Percentiles rank a stretch among this genome's conserved stretches.
phyloP scores from a whole-genome alignment of 352 stramenopile genomes.

The Pythium guiyangense region DNA sequence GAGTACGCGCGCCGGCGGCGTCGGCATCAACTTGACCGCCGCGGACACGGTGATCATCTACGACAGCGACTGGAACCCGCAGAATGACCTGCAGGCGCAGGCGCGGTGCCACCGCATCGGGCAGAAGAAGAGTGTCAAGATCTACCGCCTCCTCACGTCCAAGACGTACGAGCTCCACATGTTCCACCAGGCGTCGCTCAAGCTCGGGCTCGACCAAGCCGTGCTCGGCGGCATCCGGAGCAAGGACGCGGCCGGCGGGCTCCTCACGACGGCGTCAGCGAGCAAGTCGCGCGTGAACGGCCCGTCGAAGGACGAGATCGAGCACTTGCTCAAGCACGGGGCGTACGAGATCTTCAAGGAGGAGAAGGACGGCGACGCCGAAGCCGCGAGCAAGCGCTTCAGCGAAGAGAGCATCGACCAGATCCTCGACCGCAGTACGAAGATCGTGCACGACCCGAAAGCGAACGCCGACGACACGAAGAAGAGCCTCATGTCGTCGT shows the following conservation, averaged over 20 bases:
- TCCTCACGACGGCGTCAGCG: slow-evolving; percentile 16
- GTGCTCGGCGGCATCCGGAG: slow-evolving; percentile 87
- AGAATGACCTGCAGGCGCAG: slow-evolving; percentile 92
- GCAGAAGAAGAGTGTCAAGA: slow-evolving; percentile 92
- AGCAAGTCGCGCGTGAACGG: slow-evolving; percentile 40
- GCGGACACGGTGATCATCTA: slow-evolving; percentile 93
- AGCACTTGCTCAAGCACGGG: slow-evolving; percentile 91
- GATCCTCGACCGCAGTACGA: slow-evolving; percentile 92
- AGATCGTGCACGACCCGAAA: slow-evolving; percentile 84
- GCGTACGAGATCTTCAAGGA: slow-evolving; percentile 94
- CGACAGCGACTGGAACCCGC: slow-evolving; percentile 99
- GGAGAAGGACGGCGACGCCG: slow-evolving; percentile 84
- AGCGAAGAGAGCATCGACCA: slow-evolving; percentile 98
- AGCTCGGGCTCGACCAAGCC: slow-evolving; percentile 90
- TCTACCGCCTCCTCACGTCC: slow-evolving; percentile 88
- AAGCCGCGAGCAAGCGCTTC: slow-evolving; percentile 94
- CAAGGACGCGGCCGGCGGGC: slow-evolving; percentile 24
- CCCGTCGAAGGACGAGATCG: slow-evolving; percentile 89
- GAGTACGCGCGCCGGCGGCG: slow-evolving; percentile 96
- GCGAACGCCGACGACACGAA: slow-evolving; percentile 39
- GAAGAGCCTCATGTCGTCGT: slow-evolving; percentile 84
- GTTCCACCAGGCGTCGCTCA: slow-evolving; percentile 91
- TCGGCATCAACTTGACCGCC: slow-evolving; percentile 97
- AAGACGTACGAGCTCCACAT: slow-evolving; percentile 94
- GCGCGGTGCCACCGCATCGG: slow-evolving; percentile 91